These are phyloP conservation scores for Mucor velutinosus DNA, from an alignment of 371 early-diverging fungal species.

Conservation along the genomic window DNA sequence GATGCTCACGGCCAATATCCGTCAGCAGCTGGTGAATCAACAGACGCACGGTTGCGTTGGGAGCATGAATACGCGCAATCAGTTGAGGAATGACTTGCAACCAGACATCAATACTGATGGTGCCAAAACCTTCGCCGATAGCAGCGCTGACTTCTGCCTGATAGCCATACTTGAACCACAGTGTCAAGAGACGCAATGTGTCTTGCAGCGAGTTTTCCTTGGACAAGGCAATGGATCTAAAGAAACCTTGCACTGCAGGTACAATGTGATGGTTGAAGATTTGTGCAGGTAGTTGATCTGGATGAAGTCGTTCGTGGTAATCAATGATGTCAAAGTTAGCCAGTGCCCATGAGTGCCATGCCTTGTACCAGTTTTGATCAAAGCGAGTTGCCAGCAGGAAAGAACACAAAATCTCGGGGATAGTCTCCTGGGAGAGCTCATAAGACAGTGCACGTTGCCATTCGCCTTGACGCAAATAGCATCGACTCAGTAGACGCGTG, in stretches of 20 bases:
- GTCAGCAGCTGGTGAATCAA: conserved; percentile 90
- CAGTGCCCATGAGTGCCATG: conserved; percentile 98
- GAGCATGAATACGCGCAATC: conserved; percentile 95
- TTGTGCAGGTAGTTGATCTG: conserved; percentile 55
- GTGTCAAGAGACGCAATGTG: conserved; percentile 89
- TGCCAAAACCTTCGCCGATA: conserved; percentile 86
- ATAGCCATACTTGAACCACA: conserved; percentile 97
- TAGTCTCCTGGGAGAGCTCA: conserved; percentile 71
- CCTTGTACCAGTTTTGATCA: conserved; percentile 96
- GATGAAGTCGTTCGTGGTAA: conserved; percentile 68
- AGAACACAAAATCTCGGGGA: conserved; percentile 81
- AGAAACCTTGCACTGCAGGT: conserved; percentile 84
- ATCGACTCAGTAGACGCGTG: conserved; percentile 78
- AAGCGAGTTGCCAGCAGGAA: conserved; percentile 89
- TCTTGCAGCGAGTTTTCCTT: conserved; percentile 94
- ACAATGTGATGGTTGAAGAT: conserved; percentile 67
- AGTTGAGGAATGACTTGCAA: conserved; percentile 98
- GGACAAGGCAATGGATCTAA: conserved; percentile 92
- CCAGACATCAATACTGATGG: conserved; percentile 96
- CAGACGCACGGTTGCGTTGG: conserved; percentile 79
- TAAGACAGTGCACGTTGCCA: conserved; percentile 89
- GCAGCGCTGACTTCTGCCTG: conserved; percentile 86
- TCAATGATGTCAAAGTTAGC: conserved; percentile 92
- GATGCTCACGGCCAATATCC: conserved; percentile 94
- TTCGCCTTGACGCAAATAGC: conserved; percentile 91